Base-by-base conservation (phyloP, 345 rosid genomes). In the Carallia pectinifolia region DNA sequence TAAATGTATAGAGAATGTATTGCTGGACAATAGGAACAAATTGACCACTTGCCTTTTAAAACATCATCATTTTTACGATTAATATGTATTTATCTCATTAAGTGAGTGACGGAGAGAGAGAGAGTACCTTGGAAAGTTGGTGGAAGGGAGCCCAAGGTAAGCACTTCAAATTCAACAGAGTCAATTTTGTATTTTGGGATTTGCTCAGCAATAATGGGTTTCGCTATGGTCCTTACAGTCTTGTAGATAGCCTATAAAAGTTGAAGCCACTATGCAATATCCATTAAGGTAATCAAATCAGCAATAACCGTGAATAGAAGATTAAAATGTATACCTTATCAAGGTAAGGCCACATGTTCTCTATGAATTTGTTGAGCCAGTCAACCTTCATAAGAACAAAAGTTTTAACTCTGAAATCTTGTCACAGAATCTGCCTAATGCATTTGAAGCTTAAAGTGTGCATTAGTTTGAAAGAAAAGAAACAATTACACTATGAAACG, bases 151-250 rank as follows among this genome's bases (percentile, higher is more conserved):
- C 80, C 80, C 70, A 77, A 68, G 7, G 76, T 68, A 71, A 77
- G 80, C 29, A 37, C 66, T 68, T 77, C 77, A 63, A 77, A 77
- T 52, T 72, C 76, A 37, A 77, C 74, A 2, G 80, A 72, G 31
- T 77, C 80, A 31, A 77, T 77, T 60, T 77, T 77, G 53, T 77
- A 77, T 54, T 77, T 77, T 39, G 80, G 80, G 64, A 77, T 77
- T 60, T 77, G 80, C 80, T 72, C 80, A 38, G 73, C 80, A 68
- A 77, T 77, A 64, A 77, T 77, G 27, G 80, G 80, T 34, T 67
- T 77, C 19, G 77, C 73, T 58, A 72, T 77, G 52, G 23, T 68
- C 70, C 53, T 77, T 58, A 56, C 77, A 9, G 73, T 77, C 50
- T 68, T 72, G 76, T 77, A 77, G 53, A 77, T 77, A 56, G 80